A percentile compares a stretch with the other conserved stretches of the same genome.
These are phyloP conservation scores for Chenopodium suecicum DNA, from an alignment of 148 eudicot genomes.

Conservation along the genomic window DNA sequence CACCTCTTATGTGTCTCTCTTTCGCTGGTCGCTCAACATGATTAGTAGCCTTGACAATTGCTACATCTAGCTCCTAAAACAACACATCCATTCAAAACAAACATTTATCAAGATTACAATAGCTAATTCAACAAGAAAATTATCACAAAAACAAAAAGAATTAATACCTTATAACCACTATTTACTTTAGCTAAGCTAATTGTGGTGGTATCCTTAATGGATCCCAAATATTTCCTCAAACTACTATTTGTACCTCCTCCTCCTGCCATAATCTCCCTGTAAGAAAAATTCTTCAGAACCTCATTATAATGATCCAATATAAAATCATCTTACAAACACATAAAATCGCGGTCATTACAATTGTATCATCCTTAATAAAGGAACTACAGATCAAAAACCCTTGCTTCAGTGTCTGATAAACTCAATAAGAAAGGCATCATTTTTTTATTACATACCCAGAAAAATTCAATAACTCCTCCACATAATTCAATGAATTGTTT, in stretches of 20 bases:
- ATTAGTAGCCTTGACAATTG: constrained; percentile 89
- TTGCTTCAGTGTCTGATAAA: constrained; percentile 3
- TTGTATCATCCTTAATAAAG: neutral
- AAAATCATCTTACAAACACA: neutral
- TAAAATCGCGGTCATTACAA: neutral
- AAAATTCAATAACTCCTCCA: neutral
- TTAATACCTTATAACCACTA: constrained; percentile 78
- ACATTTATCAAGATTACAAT: neutral
- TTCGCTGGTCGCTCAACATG: constrained; percentile 93
- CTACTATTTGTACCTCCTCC: constrained; percentile 75
- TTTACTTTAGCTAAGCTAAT: constrained; percentile 95
- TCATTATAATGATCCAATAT: constrained; percentile 15
- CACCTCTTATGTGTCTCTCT: constrained; percentile 88
- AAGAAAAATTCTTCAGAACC: constrained; percentile 7
- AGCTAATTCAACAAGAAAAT: neutral
- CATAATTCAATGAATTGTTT: neutral
- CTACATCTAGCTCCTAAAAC: constrained; percentile 76
- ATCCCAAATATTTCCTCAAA: constrained; percentile 82
- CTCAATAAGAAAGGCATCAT: neutral
- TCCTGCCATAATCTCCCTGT: constrained; percentile 60
- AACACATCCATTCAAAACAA: constrained; percentile 10
- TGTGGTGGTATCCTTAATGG: constrained; percentile 86
- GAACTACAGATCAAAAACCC: neutral
- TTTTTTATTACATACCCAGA: constrained; percentile 2
- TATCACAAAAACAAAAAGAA: constrained; percentile 7